Conservation (phyloP, 2,329 filamentous ascomycete species). For the Talaromyces sp. region DNA sequence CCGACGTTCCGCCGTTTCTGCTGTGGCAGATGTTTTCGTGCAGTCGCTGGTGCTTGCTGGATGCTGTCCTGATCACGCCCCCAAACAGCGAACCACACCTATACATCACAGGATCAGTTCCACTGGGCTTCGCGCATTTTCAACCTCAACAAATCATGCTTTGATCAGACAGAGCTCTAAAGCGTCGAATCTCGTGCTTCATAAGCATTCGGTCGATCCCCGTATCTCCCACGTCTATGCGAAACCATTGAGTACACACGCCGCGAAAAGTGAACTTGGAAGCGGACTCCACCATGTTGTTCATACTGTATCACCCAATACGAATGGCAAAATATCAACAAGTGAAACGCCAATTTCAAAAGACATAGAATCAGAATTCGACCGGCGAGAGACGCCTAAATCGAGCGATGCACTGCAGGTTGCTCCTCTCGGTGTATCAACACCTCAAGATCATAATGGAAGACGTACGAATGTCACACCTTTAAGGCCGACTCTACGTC, state of each 20-base stretch:
- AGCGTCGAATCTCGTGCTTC: not conserved
- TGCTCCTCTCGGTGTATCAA: not conserved
- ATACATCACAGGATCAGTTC: not conserved
- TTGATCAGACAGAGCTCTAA: not conserved
- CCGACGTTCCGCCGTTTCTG: slow-evolving; percentile 29
- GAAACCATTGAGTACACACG: slow-evolving; percentile 11
- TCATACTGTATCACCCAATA: not conserved
- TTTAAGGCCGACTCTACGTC: not conserved
- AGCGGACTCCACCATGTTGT: not conserved
- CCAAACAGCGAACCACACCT: slow-evolving; percentile 20
- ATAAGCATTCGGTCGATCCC: not conserved
- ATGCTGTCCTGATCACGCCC: slow-evolving; percentile 49
- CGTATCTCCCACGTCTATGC: slow-evolving; percentile 2
- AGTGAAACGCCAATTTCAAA: not conserved
- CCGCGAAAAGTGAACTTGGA: not conserved
- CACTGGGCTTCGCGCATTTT: not conserved
- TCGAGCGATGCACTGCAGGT: not conserved
- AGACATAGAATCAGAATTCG: not conserved
- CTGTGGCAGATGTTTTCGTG: slow-evolving; percentile 53
- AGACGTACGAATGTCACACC: not conserved
- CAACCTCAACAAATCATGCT: not conserved
- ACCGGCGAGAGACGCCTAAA: not conserved
- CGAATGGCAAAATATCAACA: not conserved
- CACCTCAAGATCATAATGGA: not conserved
- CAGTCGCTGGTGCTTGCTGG: slow-evolving; percentile 51